Evolutionary conservation across 768 basidiomycete species (phyloP).

Genomic region (Collybia nuda): DNA sequence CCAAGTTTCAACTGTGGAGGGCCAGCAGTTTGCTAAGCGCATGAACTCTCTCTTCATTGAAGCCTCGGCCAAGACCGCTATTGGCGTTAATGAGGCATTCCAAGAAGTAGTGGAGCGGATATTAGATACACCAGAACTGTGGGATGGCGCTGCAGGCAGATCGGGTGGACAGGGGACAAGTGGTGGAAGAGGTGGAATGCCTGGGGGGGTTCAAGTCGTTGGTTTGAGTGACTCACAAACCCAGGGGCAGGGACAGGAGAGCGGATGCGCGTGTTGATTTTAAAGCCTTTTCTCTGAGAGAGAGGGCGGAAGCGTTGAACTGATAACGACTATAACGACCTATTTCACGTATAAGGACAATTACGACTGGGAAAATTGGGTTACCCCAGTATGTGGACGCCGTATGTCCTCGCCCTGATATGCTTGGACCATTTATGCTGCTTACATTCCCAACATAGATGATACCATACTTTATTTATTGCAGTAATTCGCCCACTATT

Average conservation of each 20-base stretch:
- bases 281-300: too few relatives aligned
- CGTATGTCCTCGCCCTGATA: background rate
- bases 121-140: constrained; percentile 79
- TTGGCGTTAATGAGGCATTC: constrained; percentile 76
- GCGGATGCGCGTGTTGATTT: constrained; percentile 29
- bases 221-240: constrained; percentile 26
- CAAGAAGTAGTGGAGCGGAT: constrained; percentile 79
- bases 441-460: background rate
- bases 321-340: background rate
- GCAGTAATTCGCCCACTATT: background rate
- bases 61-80: constrained; percentile 88
- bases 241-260: constrained; percentile 12
- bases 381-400: too few relatives aligned
- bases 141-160: constrained; percentile 42
- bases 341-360: background rate
- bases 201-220: constrained; percentile 49
- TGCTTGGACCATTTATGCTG: background rate
- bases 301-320: background rate
- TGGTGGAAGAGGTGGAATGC: constrained; percentile 45
- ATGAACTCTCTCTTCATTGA: constrained; percentile 90
- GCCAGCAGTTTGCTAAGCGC: constrained; percentile 72
- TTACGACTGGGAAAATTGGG: background rate
- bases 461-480: constrained; percentile 3
- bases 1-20: constrained; percentile 81
- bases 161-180: constrained; percentile 30